Evolutionary conservation across 2,329 filamentous ascomycete genomes (phyloP), one percentile per base, ranked within the genome.

Genomic region (Periconia sp.): DNA sequence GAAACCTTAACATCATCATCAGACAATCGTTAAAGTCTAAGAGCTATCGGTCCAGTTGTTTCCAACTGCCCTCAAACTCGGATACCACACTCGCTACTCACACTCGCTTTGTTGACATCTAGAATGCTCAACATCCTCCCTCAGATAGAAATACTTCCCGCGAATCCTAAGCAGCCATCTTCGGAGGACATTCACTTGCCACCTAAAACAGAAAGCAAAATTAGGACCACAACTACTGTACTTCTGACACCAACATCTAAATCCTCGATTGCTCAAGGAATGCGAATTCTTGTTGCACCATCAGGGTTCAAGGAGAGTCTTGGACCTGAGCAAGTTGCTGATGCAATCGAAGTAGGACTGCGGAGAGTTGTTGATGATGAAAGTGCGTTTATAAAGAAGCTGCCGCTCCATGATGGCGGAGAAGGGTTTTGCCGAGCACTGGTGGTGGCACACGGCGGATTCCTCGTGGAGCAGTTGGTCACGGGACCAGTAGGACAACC

Each of bases 241-340:
- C 22, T 54, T 16, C 40, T 47, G 2, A 59, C 54, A 17, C 60
- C 57, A 25, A 56, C 49, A 2, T 57, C 57, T 23, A 54, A 63
- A 23, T 42, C 57, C 10, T 36, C 61, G 3, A 37, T 40, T 18
- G 56, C 47, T 15, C 52, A 56, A 25, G 52, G 56, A 17, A 46
- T 65, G 6, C 48, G 63, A 23, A 66, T 81, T 17, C 70, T 81
- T 35, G 70, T 81, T 25, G 76, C 75, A 12, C 78, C 78, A 0
- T 80, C 77, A 0, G 78, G 78, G 2, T 80, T 80, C 68, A 81
- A 80, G 45, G 78, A 78, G 18, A 79, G 76, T 35, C 70, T 81
- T 3, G 69, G 73, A 12, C 75, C 78, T 3, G 66, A 73, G 11
- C 64, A 68, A n/a, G 77, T 76, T 1, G 77, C 78, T 0, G 69